Conservation (phyloP, 768 basidiomycete genomes). For the Pleurotus ostreatus region DNA sequence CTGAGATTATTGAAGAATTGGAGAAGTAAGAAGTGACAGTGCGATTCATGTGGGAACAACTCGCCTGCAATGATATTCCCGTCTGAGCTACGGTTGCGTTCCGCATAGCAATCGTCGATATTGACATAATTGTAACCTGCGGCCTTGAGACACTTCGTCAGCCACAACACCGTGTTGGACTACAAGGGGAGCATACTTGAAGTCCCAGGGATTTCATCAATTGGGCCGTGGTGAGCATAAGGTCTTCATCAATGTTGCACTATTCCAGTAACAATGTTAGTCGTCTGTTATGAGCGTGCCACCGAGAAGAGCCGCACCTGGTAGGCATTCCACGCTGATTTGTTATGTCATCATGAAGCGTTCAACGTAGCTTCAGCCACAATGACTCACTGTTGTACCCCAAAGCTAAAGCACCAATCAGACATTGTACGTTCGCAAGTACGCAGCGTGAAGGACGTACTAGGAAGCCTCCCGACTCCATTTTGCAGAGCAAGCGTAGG, state of each 20-base stretch:
- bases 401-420: conserved; percentile 35
- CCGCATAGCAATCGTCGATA: conserved; percentile 64
- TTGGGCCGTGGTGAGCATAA: conserved; percentile 46
- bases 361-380: not conserved
- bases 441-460: conserved; percentile 13
- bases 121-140: conserved; percentile 59
- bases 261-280: conserved; percentile 17
- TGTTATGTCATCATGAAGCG: not conserved
- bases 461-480: conserved; percentile 33
- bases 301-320: conserved; percentile 37
- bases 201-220: conserved; percentile 55
- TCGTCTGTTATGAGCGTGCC: not conserved
- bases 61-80: conserved; percentile 55
- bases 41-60: conserved; percentile 3
- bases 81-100: conserved; percentile 42
- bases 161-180: too few relatives aligned
- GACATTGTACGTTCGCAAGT: conserved; percentile 10
- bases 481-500: conserved; percentile 25
- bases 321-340: conserved; percentile 66
- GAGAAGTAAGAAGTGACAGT: not conserved
- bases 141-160: conserved; percentile 26
- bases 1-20: conserved; percentile 21
- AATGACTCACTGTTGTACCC: conserved; percentile 57
- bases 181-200: conserved; percentile 22
- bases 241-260: conserved; percentile 57